Conservation (phyloP, 208 protist species). For the Acanthamoeba sp. region DNA sequence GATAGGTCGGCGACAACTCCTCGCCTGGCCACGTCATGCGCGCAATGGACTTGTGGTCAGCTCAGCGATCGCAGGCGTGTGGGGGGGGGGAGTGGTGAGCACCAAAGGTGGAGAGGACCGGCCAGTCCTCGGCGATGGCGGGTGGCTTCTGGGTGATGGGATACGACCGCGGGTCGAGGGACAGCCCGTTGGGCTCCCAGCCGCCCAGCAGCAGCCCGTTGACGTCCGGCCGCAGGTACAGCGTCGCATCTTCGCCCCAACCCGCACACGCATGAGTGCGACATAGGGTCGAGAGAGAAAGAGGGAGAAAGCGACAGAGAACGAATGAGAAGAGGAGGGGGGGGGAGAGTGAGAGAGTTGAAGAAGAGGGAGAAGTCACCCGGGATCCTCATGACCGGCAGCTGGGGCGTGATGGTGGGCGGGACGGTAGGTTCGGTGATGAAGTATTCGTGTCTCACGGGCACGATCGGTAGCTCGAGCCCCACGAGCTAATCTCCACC, state of each 20-base stretch:
- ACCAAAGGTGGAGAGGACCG: slow-evolving; percentile 6
- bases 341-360: too few relatives aligned
- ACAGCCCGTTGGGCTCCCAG: slow-evolving; percentile 40
- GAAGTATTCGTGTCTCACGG: slow-evolving; percentile 70
- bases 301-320: too few relatives aligned
- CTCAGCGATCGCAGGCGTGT: too few relatives aligned
- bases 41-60: not conserved
- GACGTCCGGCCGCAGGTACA: slow-evolving; percentile 60
- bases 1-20: slow-evolving; percentile 57
- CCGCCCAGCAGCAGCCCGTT: slow-evolving; percentile 64
- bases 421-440: slow-evolving; percentile 49
- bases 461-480: slow-evolving; percentile 59
- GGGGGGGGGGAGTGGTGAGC: too few relatives aligned
- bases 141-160: slow-evolving; percentile 5
- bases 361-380: not conserved
- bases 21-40: too few relatives aligned
- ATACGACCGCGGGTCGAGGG: slow-evolving; percentile 26
- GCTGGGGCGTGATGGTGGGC: not conserved
- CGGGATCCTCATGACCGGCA: slow-evolving; percentile 66
- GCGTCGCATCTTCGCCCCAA: slow-evolving; percentile 11
- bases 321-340: too few relatives aligned
- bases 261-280: too few relatives aligned
- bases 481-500: slow-evolving; percentile 13
- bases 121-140: slow-evolving; percentile 35
- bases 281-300: too few relatives aligned